phyloP scores from a whole-genome alignment of 129 eudicot genomes.

The Flaveria bidentis region DNA sequence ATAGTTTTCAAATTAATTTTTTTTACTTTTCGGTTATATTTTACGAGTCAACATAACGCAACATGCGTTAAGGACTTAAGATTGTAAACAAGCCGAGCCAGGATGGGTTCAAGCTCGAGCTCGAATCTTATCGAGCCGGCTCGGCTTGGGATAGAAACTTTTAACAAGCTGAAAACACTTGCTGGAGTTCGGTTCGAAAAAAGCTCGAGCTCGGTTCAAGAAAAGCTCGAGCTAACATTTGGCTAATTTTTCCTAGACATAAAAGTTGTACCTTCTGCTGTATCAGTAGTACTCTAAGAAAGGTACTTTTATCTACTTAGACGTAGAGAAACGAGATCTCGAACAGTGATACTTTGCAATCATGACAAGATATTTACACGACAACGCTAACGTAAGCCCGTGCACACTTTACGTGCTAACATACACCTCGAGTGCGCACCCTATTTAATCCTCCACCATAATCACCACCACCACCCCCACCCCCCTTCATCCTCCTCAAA shows the following conservation, averaged over 20 bases:
- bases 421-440: slow-evolving; percentile 25
- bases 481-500: slow-evolving; percentile 30
- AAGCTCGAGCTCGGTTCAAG: too few species aligned
- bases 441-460: slow-evolving; percentile 20
- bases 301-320: background rate
- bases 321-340: slow-evolving; percentile 1
- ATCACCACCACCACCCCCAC: background rate
- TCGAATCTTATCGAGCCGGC: too few species aligned
- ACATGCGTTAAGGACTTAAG: too few species aligned
- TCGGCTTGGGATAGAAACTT: too few species aligned
- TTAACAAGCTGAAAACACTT: too few species aligned
- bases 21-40: too few species aligned
- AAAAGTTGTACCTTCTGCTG: background rate
- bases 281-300: background rate
- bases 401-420: slow-evolving; percentile 10
- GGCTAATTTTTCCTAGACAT: background rate
- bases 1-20: too few species aligned
- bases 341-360: slow-evolving; percentile 2
- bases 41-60: too few species aligned
- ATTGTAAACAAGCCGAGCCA: too few species aligned
- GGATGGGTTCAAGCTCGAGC: too few species aligned
- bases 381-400: slow-evolving; percentile 23
- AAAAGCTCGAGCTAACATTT: too few species aligned
- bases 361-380: slow-evolving; percentile 10
- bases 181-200: too few species aligned